A percentile compares a stretch with the other conserved stretches of the same genome.
These are phyloP conservation scores for Diddensiella santjacobensis DNA, from an alignment of 805 yeast genomes.

Conservation along the genomic window DNA sequence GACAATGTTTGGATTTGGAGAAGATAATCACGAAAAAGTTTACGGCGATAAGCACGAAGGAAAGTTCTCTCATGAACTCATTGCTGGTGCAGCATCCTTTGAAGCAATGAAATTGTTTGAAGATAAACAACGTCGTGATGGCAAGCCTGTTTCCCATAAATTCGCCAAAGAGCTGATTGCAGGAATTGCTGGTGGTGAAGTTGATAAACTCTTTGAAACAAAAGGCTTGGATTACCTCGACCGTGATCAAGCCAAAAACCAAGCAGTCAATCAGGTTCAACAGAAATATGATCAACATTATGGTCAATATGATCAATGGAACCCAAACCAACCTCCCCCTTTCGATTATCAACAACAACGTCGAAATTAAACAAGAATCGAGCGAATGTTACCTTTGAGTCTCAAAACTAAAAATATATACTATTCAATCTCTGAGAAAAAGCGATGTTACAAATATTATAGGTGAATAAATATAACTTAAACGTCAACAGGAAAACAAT, in stretches of 20 bases:
- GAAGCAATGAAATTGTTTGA: slow-evolving; percentile 29
- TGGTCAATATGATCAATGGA: slow-evolving; percentile 25
- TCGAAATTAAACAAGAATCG: no score
- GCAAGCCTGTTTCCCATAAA: slow-evolving; percentile 29
- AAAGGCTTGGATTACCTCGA: slow-evolving; percentile 30
- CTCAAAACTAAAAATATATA: no score
- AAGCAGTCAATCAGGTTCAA: slow-evolving; percentile 25
- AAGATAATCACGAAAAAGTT: slow-evolving; percentile 20
- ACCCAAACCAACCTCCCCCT: slow-evolving; percentile 21
- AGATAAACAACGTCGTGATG: slow-evolving; percentile 30
- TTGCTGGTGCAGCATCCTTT: slow-evolving; percentile 32
- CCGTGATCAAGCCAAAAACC: slow-evolving; percentile 19
- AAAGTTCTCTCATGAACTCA: slow-evolving; percentile 29
- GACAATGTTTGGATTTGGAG: slow-evolving; percentile 22
- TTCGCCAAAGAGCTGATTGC: slow-evolving; percentile 31
- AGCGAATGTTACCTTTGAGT: no score
- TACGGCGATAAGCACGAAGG: slow-evolving; percentile 25
- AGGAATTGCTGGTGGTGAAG: slow-evolving; percentile 31
- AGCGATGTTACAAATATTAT: no score
- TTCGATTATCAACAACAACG: slow-evolving; percentile 15
- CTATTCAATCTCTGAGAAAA: no score
- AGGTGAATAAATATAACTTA: no score
- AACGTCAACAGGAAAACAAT: no score
- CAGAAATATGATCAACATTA: slow-evolving; percentile 29
- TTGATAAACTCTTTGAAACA: slow-evolving; percentile 31